Evolutionary conservation across 805 yeast genomes (phyloP), one percentile per base, ranked within the genome.

Genomic region (Lachancea sp.): DNA sequence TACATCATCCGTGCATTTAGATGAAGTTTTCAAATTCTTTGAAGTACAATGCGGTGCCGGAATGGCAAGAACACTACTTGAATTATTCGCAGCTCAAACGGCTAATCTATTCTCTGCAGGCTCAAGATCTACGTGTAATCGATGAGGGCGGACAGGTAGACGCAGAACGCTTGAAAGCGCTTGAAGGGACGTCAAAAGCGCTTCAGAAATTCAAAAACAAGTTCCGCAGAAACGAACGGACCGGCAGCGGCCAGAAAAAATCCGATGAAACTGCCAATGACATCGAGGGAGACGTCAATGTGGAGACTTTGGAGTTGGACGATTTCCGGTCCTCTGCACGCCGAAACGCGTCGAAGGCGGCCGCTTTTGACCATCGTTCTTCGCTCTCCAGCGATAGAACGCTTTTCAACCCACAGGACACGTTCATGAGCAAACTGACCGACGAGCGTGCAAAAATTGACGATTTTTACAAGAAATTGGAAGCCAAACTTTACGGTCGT

Each of bases 1-100:
- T n/a, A 6, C 25, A 4, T 22, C 31, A 13, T 29, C 5, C 15
- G 15, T 13, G 15, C 31, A 12, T 13, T 29, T 13, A 29, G 31
- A 82, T 82, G 90, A 82, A 82, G 66, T 82, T 82, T 58, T 82
- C 81, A 11, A 82, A 79, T 50, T 78, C 84, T 19, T 67, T 82
- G 46, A 75, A 73, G 51, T 82, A 81, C 41, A 82, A 82, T 46
- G 72, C 79, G 31, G 85, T 85, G 45, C 95, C 96, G 2, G 95
- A 84, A 56, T 89, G 97, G 97, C 85, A 82, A 59, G 80, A 77
- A 43, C 79, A 81, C 55, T 89, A 89, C 59, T 71, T 90, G 48
- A 82, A 85, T 57, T 82, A 82, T 58, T 75, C 77, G 7, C 70
- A 71, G 10, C 62, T 81, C 51, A 81, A 81, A 56, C 78, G 79